These are phyloP conservation scores for Onygena corvina DNA, from an alignment of 2,329 filamentous ascomycete species.

Conservation along the genomic window DNA sequence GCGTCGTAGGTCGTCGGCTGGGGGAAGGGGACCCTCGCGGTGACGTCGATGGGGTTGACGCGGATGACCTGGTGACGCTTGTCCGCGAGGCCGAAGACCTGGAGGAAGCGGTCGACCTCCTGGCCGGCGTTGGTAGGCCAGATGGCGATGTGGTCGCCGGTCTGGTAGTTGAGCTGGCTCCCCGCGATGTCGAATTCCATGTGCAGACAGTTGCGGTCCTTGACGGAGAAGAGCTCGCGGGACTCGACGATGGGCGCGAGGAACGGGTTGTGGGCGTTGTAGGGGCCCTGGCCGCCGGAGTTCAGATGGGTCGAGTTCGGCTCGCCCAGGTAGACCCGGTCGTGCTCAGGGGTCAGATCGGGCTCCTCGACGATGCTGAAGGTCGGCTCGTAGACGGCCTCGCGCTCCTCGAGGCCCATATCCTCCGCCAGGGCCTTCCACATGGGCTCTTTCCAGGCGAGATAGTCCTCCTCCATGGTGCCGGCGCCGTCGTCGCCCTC, in stretches of 20 bases:
- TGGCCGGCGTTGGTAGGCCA: slow-evolving; percentile 93
- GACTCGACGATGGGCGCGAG: slow-evolving; percentile 89
- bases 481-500: slow-evolving; percentile 96
- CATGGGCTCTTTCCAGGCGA: slow-evolving; percentile 99
- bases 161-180: slow-evolving; percentile 86
- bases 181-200: slow-evolving; percentile 86
- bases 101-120: slow-evolving; percentile 82
- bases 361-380: slow-evolving; percentile 71
- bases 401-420: slow-evolving; percentile 85
- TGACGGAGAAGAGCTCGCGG: slow-evolving; percentile 76
- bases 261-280: slow-evolving; percentile 92
- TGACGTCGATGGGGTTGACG: slow-evolving; percentile 84
- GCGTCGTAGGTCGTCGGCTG: slow-evolving; percentile 94
- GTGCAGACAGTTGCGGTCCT: slow-evolving; percentile 89
- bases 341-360: slow-evolving; percentile 58
- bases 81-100: slow-evolving; percentile 59
- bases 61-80: slow-evolving; percentile 75
- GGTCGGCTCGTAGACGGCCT: slow-evolving; percentile 87
- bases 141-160: slow-evolving; percentile 90
- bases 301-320: slow-evolving; percentile 94
- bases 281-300: slow-evolving; percentile 70
- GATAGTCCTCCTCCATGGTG: slow-evolving; percentile 98
- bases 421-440: slow-evolving; percentile 73
- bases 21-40: slow-evolving; percentile 94
- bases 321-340: slow-evolving; percentile 85